Conservation (phyloP, 495 filamentous ascomycete genomes). For the Pyronema domesticum region DNA sequence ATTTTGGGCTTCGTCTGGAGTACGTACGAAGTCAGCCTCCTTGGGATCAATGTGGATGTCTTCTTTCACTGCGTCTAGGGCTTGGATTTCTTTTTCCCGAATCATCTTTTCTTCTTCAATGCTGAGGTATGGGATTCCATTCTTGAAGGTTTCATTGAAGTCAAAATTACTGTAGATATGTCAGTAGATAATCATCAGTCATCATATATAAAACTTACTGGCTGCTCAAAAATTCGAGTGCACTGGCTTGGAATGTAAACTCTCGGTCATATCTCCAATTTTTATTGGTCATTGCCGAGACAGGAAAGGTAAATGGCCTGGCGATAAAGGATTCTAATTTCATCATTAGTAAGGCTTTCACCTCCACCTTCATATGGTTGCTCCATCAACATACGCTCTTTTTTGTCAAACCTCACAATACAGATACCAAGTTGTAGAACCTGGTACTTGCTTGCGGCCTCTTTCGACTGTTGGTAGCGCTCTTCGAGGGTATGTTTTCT, state of each 20-base stretch:
- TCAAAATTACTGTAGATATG: conserved; percentile 35
- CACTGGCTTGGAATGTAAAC: conserved; percentile 28
- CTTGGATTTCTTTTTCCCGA: conserved; percentile 12
- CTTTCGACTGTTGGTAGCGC: conserved; percentile 46
- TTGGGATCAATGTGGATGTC: conserved; percentile 36
- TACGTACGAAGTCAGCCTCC: conserved; percentile 34
- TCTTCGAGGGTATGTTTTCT: conserved; percentile 37
- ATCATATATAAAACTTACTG: background rate
- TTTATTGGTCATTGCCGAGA: conserved; percentile 34
- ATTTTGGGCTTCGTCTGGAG: background rate
- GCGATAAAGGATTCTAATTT: conserved; percentile 36
- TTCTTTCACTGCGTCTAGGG: conserved; percentile 26
- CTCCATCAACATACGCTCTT: conserved; percentile 4
- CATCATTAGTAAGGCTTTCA: background rate
- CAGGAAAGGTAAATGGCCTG: conserved; percentile 50
- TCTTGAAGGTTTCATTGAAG: conserved; percentile 36
- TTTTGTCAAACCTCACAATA: conserved; percentile 4
- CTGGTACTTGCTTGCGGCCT: conserved; percentile 50
- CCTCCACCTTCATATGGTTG: background rate
- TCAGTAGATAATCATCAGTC: background rate
- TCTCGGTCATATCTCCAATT: conserved; percentile 26
- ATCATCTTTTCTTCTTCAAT: conserved; percentile 39
- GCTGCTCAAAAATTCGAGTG: conserved; percentile 43
- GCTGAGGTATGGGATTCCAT: conserved; percentile 54
- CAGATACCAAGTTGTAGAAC: conserved; percentile 56